Evolutionary conservation across 306 rosid genomes (phyloP).

Genomic region (Ammopiptanthus mongolicus): DNA sequence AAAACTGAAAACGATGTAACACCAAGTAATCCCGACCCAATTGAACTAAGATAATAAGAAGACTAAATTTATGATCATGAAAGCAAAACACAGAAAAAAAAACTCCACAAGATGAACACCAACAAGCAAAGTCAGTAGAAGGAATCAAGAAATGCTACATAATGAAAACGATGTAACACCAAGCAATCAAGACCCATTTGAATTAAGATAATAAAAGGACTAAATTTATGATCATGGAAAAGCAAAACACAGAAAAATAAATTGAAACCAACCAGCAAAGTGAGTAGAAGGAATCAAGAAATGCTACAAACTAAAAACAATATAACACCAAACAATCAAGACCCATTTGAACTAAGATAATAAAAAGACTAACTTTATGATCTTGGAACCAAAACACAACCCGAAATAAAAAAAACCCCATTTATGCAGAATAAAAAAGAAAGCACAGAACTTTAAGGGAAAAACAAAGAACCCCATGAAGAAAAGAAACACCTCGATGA

Average conservation of each 20-base stretch:
- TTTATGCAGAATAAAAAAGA: not conserved
- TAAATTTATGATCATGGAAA: not conserved
- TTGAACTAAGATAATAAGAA: not conserved
- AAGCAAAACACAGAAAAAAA: not conserved
- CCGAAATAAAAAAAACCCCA: not conserved
- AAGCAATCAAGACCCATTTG: not conserved
- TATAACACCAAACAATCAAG: not conserved
- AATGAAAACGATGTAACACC: not conserved
- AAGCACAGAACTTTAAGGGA: not conserved
- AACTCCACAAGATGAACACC: not conserved
- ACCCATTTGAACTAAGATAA: not conserved
- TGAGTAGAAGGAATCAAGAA: not conserved
- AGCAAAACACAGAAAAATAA: not conserved
- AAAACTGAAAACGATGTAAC: not conserved
- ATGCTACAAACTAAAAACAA: not conserved
- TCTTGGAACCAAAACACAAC: not conserved
- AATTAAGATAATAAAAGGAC: not conserved
- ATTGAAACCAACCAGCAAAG: not conserved
- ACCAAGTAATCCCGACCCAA: not conserved
- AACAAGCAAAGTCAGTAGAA: not conserved
- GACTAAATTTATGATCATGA: not conserved
- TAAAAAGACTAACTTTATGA: not conserved
- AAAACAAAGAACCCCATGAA: not conserved
- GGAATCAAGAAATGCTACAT: not conserved
- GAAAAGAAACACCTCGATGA: slow-evolving; percentile 47